These are phyloP conservation scores for Gnomoniopsis sp. DNA, from an alignment of 2,329 filamentous ascomycete species.

Conservation along the genomic window DNA sequence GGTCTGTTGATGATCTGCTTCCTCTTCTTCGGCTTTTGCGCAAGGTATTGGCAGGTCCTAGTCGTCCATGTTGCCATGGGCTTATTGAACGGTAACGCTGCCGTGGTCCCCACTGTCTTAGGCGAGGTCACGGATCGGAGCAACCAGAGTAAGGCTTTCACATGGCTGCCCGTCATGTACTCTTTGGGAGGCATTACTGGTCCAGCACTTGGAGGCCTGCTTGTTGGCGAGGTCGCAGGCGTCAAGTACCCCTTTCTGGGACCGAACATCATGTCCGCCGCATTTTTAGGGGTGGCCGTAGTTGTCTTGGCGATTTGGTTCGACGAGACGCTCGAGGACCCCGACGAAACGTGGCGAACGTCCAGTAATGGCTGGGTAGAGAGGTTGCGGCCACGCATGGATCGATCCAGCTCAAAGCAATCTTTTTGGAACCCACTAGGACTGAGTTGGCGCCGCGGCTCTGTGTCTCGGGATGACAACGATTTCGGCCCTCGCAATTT, in stretches of 20 bases:
- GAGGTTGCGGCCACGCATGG: conserved; percentile 16
- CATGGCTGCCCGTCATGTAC: conserved; percentile 94
- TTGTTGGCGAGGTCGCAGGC: conserved; percentile 62
- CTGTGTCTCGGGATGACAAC: conserved; percentile 5
- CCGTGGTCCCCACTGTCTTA: conserved; percentile 86
- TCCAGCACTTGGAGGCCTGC: conserved; percentile 81
- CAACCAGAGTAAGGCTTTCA: conserved; percentile 92
- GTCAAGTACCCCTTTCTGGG: conserved; percentile 73
- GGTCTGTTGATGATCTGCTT: conserved; percentile 80
- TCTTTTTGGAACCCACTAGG: conserved; percentile 26
- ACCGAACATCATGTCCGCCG: conserved; percentile 77
- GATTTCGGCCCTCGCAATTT: conserved; percentile 21
- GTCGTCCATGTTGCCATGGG: conserved; percentile 88
- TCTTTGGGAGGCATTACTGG: conserved; percentile 91
- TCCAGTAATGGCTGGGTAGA: conserved; percentile 29
- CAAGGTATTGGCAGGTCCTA: conserved; percentile 77
- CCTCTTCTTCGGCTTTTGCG: conserved; percentile 81
- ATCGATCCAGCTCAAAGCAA: conserved; percentile 19
- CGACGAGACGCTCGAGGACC: conserved; percentile 74
- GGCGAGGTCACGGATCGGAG: conserved; percentile 93
- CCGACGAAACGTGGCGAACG: conserved; percentile 20
- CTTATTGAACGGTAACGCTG: conserved; percentile 89
- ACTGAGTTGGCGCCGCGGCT: conserved; percentile 13
- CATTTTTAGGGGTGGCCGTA: conserved; percentile 69
- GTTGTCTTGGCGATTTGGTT: conserved; percentile 75